phyloP scores from a whole-genome alignment of 75 land plant genomes.

The Pinus taeda region DNA sequence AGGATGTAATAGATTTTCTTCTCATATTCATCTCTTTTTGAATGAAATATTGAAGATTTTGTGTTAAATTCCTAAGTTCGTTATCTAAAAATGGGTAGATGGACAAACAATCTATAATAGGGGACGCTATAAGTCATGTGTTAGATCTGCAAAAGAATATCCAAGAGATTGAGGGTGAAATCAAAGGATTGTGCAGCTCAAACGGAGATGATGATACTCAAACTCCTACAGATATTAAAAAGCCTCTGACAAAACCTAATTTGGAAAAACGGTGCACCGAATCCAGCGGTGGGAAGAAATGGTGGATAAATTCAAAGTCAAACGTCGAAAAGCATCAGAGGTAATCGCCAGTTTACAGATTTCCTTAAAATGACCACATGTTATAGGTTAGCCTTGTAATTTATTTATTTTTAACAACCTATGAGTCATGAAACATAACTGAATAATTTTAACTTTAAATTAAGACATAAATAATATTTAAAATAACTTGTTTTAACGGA shows the following conservation, averaged over 20 bases:
- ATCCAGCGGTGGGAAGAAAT: not conserved
- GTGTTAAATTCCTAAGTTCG: too few relatives aligned
- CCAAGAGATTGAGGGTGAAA: constrained; percentile 28
- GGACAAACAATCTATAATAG: constrained; percentile 47
- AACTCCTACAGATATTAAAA: too few relatives aligned
- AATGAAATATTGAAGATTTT: too few relatives aligned
- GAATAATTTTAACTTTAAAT: too few relatives aligned
- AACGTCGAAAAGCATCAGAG: not conserved
- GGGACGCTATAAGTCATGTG: constrained; percentile 38
- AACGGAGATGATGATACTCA: too few relatives aligned
- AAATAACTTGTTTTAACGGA: too few relatives aligned
- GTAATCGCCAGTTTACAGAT: not conserved
- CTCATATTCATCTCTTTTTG: too few relatives aligned
- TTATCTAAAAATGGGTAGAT: constrained; percentile 12
- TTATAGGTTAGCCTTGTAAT: too few relatives aligned
- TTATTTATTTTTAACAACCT: too few relatives aligned
- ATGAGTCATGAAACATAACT: too few relatives aligned
- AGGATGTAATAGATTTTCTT: too few relatives aligned
- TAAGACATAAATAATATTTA: too few relatives aligned
- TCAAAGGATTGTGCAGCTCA: constrained; percentile 9
- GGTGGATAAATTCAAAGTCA: not conserved
- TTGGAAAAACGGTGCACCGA: not conserved
- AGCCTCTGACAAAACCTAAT: not conserved
- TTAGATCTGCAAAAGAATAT: constrained; percentile 38
- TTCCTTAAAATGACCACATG: not conserved